Base-by-base conservation (phyloP, 2,329 filamentous ascomycete genomes). In the Diaporthe aspalathi region DNA sequence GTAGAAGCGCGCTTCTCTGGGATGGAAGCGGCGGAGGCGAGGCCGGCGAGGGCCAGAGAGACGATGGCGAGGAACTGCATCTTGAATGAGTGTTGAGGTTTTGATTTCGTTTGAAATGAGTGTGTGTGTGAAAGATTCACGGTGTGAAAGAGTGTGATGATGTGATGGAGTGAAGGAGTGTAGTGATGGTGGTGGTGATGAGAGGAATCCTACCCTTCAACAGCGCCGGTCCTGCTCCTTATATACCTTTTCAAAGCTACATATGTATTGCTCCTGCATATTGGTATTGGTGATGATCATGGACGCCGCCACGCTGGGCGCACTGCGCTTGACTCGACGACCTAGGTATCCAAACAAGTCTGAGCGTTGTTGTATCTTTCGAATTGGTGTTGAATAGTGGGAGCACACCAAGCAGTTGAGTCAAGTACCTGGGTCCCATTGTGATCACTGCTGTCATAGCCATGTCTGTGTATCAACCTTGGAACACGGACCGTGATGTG, bases 1-100 rank as follows among this genome's bases (percentile, higher is more conserved):
- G 57, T 63, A 27, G 57, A 63, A n/a, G 57, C 40, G 12, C 57
- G 57, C 57, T 63, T 63, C 57, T 63, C 57, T 11, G 57, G 57
- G 20, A 63, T 9, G 24, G 57, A 22, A 17, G 57, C 57, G 57
- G 57, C 57, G 11, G 57, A 63, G 57, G 57, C 57, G 20, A 63
- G 40, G 57, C 57, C 57, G 4, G 57, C 57, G 12, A 63, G 57
- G 57, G 57, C 40, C 5, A 63, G 22, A 20, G 57, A 63, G 43
- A 63, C 57, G 27, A 63, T 63, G 20, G 57, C 57, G 27, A 63
- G 40, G 57, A 63, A 63, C 57, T 63, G 57, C 57, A 63, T 63
- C 40, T 63, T 63, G 43, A 47, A 63, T 35, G 20, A 63, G 20
- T 47, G 40, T 35, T 32, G 40, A 32, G 40, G 22, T 43, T 5